Base-by-base conservation (phyloP, 2,329 filamentous ascomycete genomes). In the Hirsutella rhossiliensis region DNA sequence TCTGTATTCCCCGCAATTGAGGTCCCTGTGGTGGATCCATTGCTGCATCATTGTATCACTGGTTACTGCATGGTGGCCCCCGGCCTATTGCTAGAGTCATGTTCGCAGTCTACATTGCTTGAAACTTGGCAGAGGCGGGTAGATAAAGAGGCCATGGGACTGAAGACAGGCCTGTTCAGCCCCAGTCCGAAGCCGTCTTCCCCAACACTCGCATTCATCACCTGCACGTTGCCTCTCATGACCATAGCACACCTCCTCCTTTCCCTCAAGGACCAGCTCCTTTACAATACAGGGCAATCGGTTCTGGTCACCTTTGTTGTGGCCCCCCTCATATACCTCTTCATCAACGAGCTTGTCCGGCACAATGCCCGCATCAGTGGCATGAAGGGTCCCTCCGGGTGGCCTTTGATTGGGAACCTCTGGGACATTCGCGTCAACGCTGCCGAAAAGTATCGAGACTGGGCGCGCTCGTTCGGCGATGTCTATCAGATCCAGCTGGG, bases 401-500 rank as follows among this genome's bases (percentile, higher is more conserved):
- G 75, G 11, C 74, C 73, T 0, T 44, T 78, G 34, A 69, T 78
- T 37, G 75, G 74, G 11, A 77, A 78, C 43, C 54, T 78, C 12
- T 67, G 63, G 47, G 70, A 76, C 32, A 76, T 78, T 28, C 66
- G 71, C 5, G 60, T 63, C 42, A 73, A 77, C 47, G 74, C 75
- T 0, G 71, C 75, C 0, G 72, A 76, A 45, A 70, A 75, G 53
- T 78, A 78, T 52, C 68, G 72, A 2, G 50, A 67, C 27, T 78
- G 74, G 74, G 65, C 73, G 0, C 65, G 65, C 43, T 63, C 57
- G 34, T 71, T 71, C 43, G 64, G 64, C 1, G 51, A 56, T 1
- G 73, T 78, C 2, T 79, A 73, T 52, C 75, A 78, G 51, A 72
- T 78, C 18, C 68, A 73, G 52, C 56, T 79, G 7, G 75, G 75